Base-by-base conservation (phyloP, 352 stramenopile genomes). In the Pythium vanterpoolii region DNA sequence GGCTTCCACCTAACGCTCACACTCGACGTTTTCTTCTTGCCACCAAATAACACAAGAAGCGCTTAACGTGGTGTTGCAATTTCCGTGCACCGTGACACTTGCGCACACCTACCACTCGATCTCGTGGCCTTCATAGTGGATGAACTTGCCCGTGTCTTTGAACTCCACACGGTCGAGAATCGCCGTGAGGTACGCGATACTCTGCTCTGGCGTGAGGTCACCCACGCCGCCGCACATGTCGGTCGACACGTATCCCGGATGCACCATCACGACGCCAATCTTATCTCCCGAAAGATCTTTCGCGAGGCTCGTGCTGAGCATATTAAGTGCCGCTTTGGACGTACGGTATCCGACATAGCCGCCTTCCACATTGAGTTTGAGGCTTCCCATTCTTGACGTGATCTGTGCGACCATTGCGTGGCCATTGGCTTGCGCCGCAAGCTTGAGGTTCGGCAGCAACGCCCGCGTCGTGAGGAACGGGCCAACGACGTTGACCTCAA, bases 261-360 rank as follows among this genome's bases (percentile, higher is more conserved):
- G 68, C 10, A 71, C 9, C 31, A 69, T 51, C 43, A 72, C 48
- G 3, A 54, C 43, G 14, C 50, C 51, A 16, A 75, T 62, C n/a
- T 65, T 60, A 21, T 69, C 46, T 5, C 52, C 16, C 13, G 19
- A 33, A 7, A 77, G 28, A 31, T 77, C 70, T 19, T 56, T 52
- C 9, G 62, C 34, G n/a, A 77, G 56, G 23, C 50, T 62, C 47
- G 71, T 73, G 26, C 39, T 64, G 43, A 74, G 51, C 48, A 73
- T 80, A 60, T 86, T 86, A 36, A 81, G 60, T 13, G 76, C 74
- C 10, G 65, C 45, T 51, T 85, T 84, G 54, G 66, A 79, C 46
- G 78, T 60, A 16, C 73, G 69, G 58, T 86, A 83, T 6, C 61
- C 74, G 47, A 79, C 67, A 27, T 68, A 66, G 10, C 67, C 63